A percentile compares a stretch with the other conserved stretches of the same genome.
Evolutionary conservation across 1,284 basidiomycete species (phyloP).

Genomic region (Cutaneotrichosporon sp.): DNA sequence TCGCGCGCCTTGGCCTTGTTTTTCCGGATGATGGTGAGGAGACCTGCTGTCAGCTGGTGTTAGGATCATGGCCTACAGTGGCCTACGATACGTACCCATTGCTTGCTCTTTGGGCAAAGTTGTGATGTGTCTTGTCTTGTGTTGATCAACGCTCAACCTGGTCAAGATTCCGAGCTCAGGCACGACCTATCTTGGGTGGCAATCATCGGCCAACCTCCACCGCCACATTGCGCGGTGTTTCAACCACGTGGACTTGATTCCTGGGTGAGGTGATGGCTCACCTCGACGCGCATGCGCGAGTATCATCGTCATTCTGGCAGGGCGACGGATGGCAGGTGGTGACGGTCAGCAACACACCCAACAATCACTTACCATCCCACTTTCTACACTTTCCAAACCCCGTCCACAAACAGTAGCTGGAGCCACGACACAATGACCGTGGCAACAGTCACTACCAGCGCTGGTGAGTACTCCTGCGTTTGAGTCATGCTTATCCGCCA

Average conservation of each 20-base stretch:
- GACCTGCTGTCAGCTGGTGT: constrained; percentile 57
- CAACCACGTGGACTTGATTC: neutral
- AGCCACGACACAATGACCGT: constrained; percentile 42
- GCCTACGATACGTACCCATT: neutral
- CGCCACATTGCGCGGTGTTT: neutral
- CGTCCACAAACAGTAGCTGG: constrained; percentile 10
- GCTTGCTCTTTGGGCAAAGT: neutral
- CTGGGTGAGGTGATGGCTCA: neutral
- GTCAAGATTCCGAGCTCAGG: neutral
- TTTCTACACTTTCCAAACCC: neutral
- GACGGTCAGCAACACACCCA: constrained; percentile 1
- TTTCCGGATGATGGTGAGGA: constrained; percentile 96
- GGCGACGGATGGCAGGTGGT: neutral
- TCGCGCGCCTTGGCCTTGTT: constrained; percentile 92
- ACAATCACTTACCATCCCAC: neutral
- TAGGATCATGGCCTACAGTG: neutral
- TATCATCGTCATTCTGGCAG: constrained; percentile 7
- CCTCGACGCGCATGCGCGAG: constrained; percentile 8
- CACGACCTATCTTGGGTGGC: constrained; percentile 2
- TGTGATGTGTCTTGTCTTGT: neutral
- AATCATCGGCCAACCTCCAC: neutral
- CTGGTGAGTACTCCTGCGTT: constrained; percentile 29
- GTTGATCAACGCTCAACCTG: neutral
- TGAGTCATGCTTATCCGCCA: constrained; percentile 37
- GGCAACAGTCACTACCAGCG: constrained; percentile 44